Evolutionary conservation across 768 basidiomycete genomes (phyloP), one percentile per base, ranked within the genome.

Genomic region (Cystobasidium onofrii): DNA sequence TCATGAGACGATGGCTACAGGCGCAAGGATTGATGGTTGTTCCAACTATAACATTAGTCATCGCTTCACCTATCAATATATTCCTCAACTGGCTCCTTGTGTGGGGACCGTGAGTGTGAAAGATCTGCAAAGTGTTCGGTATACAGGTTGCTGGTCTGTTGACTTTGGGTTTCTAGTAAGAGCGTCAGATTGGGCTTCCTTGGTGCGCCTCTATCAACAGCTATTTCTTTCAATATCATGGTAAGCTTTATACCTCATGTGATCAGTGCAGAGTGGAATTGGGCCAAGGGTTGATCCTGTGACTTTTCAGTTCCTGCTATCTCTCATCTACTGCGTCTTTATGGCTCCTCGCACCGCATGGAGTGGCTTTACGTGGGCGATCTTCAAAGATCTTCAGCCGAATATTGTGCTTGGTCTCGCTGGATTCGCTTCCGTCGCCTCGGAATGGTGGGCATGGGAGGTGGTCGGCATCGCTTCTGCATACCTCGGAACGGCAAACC

Each of bases 141-240:
- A 4, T 10, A 31, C 54, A 23, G 10, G 54, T 18, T 63, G 61
- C 9, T 20, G 27, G 6, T 25, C n/a, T 63, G 33, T 31, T 6
- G 9, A 31, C 4, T 34, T 10, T 39, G n/a, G 25, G 13, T 12
- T 12, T n/a, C 3, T 15, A 29, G 69, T 54, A 73, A 76, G 20
- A 83, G 86, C 2, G 82, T 96, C 71, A 84, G 89, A 17, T 83
- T 97, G 1, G 94, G 94, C 0, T 99, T 91, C 81, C 87, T 90
- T 64, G 95, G 95, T 17, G 95, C 93, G 1, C 95, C 95, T 0
- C 84, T 97, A 23, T 90, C 94, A 0, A 92, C 92, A 1, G 88
- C 90, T 0, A 84, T 94, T 52, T 90, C 90, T 17, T 91, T 93
- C 82, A 95, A 94, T 80, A 84, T 95, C n/a, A 88, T 92, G 52